Evolutionary conservation across 495 filamentous ascomycete species (phyloP).

Genomic region (Amorphotheca resinae): DNA sequence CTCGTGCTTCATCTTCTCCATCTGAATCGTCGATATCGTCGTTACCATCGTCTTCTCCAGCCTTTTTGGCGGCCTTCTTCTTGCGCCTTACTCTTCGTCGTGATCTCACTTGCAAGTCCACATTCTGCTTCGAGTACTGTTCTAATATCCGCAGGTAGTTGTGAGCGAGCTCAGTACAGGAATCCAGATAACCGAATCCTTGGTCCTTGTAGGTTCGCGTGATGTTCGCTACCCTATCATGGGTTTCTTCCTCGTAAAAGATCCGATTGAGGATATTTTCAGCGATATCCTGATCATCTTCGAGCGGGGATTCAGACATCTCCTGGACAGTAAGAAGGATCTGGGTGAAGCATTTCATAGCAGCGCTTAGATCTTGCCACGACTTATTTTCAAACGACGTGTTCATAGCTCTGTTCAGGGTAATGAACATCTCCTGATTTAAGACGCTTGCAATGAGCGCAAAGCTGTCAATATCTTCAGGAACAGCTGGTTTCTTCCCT

Average conservation of each 20-base stretch:
- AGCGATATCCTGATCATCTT: conserved; percentile 95
- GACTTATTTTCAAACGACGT: conserved; percentile 63
- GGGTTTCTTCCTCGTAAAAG: conserved; percentile 93
- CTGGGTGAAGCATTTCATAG: conserved; percentile 83
- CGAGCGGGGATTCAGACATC: conserved; percentile 72
- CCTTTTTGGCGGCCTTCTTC: conserved; percentile 41
- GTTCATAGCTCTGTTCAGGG: conserved; percentile 73
- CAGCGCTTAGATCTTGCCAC: conserved; percentile 76
- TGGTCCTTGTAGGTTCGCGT: conserved; percentile 80
- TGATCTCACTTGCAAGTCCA: conserved; percentile 83
- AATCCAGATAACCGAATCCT: conserved; percentile 85
- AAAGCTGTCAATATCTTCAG: conserved; percentile 62
- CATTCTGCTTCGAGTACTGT: conserved; percentile 85
- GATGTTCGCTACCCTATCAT: conserved; percentile 72
- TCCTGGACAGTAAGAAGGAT: conserved; percentile 87
- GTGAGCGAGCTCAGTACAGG: conserved; percentile 80
- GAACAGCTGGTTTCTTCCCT: conserved; percentile 27
- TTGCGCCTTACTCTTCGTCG: conserved; percentile 54
- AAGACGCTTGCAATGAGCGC: conserved; percentile 77
- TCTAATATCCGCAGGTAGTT: conserved; percentile 90
- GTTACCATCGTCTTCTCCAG: conserved; percentile 26
- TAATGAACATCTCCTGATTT: conserved; percentile 85
- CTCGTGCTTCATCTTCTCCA: conserved; percentile 60
- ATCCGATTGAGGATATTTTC: conserved; percentile 95
- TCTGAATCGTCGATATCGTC: conserved; percentile 52